phyloP scores from a whole-genome alignment of 1,284 basidiomycete genomes.

The Moesziomyces sp. region DNA sequence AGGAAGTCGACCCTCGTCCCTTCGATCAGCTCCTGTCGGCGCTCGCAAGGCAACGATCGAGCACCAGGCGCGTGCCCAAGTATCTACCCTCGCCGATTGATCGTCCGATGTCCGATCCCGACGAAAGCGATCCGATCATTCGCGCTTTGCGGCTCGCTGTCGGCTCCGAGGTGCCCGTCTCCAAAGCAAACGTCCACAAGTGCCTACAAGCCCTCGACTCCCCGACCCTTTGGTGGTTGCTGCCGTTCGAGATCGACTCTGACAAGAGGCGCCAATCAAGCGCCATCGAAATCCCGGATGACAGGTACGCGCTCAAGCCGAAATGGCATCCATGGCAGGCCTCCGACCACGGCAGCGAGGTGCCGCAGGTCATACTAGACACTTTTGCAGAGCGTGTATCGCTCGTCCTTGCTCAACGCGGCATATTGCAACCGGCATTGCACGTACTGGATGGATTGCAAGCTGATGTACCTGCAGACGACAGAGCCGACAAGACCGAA shows the following conservation, averaged over 20 bases:
- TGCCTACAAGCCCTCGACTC: constrained; percentile 34
- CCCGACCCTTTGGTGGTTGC: constrained; percentile 34
- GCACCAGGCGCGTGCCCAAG: not conserved
- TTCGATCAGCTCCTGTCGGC: constrained; percentile 41
- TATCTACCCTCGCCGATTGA: constrained; percentile 41
- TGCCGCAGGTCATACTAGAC: constrained; percentile 24
- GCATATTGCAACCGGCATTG: constrained; percentile 30
- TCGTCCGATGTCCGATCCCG: not conserved
- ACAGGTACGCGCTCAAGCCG: constrained; percentile 15
- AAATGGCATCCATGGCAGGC: constrained; percentile 47
- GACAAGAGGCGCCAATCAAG: not conserved
- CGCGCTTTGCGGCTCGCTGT: constrained; percentile 34
- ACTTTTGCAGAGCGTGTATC: constrained; percentile 37
- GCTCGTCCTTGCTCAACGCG: constrained; percentile 38
- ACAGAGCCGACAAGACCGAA: not conserved
- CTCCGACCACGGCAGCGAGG: constrained; percentile 1
- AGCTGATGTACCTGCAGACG: not conserved
- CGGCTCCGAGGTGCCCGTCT: constrained; percentile 11
- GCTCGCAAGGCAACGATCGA: constrained; percentile 15
- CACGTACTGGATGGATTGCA: constrained; percentile 26
- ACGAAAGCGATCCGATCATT: constrained; percentile 25
- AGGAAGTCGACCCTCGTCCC: constrained; percentile 30
- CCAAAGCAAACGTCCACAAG: constrained; percentile 30
- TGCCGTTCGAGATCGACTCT: constrained; percentile 34
- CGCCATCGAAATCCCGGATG: constrained; percentile 6